A percentile compares a stretch with the other conserved stretches of the same genome.
phyloP scores from a whole-genome alignment of 1,284 basidiomycete genomes.

The Apiotrichum gamsii region DNA sequence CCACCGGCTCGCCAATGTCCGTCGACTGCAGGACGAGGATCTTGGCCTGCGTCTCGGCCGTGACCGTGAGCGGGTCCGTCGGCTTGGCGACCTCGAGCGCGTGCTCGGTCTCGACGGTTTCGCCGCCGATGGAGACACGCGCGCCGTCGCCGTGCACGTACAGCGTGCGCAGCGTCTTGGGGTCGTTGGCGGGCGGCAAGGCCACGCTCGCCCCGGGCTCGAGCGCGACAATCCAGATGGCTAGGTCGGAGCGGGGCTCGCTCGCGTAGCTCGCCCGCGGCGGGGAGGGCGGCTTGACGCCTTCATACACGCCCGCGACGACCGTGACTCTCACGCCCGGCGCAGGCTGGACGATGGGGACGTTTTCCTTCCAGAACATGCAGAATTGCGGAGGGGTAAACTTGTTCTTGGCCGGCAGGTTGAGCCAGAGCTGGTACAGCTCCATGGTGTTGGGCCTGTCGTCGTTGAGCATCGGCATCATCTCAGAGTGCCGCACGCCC shows the following conservation, averaged over 20 bases:
- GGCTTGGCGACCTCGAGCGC: background rate
- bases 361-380: conserved; percentile 17
- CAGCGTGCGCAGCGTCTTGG: conserved; percentile 7
- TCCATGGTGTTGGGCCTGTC: conserved; percentile 11
- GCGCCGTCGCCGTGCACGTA: conserved; percentile 13
- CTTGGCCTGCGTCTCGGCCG: background rate
- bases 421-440: conserved; percentile 19
- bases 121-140: background rate
- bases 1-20: conserved; percentile 13
- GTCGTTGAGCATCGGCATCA: conserved; percentile 13
- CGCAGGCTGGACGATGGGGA: conserved; percentile 4
- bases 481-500: conserved; percentile 15
- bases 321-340: conserved; percentile 1
- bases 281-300: conserved; percentile 2
- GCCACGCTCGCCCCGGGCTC: conserved; percentile 4
- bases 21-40: conserved; percentile 14
- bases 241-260: conserved; percentile 5
- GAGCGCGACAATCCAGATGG: conserved; percentile 11
- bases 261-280: conserved; percentile 5
- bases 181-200: conserved; percentile 3
- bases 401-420: conserved; percentile 12
- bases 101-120: conserved; percentile 1
- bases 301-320: conserved; percentile 9
- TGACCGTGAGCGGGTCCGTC: background rate
- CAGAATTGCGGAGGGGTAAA: conserved; percentile 10